These are phyloP conservation scores for Castanea sativa DNA, from an alignment of 306 rosid species.

Conservation along the genomic window DNA sequence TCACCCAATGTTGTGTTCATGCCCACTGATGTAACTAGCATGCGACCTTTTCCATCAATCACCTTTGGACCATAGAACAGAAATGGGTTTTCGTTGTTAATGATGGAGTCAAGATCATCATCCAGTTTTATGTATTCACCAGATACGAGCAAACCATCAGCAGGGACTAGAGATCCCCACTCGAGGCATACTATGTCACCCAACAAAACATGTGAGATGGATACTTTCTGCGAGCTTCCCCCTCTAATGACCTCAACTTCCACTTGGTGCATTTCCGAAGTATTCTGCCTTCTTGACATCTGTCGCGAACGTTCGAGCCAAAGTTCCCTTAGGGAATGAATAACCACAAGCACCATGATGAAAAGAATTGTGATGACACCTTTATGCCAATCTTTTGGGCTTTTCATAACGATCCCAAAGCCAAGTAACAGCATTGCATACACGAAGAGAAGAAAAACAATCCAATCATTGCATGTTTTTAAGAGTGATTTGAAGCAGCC, in stretches of 20 bases:
- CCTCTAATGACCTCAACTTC: not conserved
- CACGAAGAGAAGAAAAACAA: slow-evolving; percentile 6
- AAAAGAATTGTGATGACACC: not conserved
- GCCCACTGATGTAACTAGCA: slow-evolving; percentile 27
- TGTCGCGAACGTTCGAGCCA: not conserved
- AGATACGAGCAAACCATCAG: slow-evolving; percentile 18
- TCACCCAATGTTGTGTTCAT: not conserved
- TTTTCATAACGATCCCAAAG: slow-evolving; percentile 11
- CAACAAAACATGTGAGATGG: not conserved
- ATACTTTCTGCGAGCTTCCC: not conserved
- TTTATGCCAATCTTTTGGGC: slow-evolving; percentile 4
- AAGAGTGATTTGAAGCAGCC: slow-evolving; percentile 1
- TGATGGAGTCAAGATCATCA: not conserved
- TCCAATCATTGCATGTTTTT: not conserved
- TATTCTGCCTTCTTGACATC: not conserved
- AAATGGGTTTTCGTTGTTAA: slow-evolving; percentile 12
- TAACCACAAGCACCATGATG: not conserved
- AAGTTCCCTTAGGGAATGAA: not conserved
- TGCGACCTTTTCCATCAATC: slow-evolving; percentile 16
- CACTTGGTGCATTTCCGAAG: not conserved
- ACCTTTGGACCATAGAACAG: slow-evolving; percentile 23
- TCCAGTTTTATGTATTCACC: not conserved
- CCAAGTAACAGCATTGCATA: not conserved
- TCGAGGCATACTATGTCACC: slow-evolving; percentile 9
- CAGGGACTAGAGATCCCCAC: slow-evolving; percentile 8